Base-by-base conservation (phyloP, 208 protist genomes). In the Trypanosomatidae sp. region DNA sequence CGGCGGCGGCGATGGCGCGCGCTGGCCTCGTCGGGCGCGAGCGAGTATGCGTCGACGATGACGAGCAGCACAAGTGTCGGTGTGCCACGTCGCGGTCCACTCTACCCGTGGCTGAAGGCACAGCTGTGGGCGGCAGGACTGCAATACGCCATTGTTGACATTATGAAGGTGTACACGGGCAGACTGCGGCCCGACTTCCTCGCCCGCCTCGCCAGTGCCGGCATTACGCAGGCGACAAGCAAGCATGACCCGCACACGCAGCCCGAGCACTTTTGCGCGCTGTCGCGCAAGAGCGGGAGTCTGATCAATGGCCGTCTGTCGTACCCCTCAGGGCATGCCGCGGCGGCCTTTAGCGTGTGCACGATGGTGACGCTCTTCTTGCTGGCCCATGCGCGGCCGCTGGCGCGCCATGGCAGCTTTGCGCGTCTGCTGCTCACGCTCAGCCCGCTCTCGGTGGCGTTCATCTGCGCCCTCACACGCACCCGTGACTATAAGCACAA, bases 261-360 rank as follows among this genome's bases (percentile, higher is more conserved):
- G 11, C 41, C 57, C 11, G 18, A 58, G 19, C 86, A 53, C 56
- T 88, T 66, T 53, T 92, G 83, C 30, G 37, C 43, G 0, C 49
- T 88, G 2, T 75, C 67, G 54, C 33, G 65, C 1, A 24, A 16
- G 2, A 33, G 71, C 30, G 52, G 57, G 1, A 19, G 40, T 0
- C 48, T 96, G 41, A 44, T 62, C 27, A 74, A 88, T n/a, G 83
- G 78, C 2, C 77, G 83, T 6, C 59, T 92, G 0, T 92, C 82
- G 5, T 97, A 96, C 42, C 92, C 92, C 7, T 88, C 71, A 0
- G 93, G 93, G 2, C 93, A 97, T 63, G 89, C 78, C 48, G 80
- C 71, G 26, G 67, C 72, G 6, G 80, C 77, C 24, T 96, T 96
- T 56, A 43, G 72, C 11, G 61, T 86, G 19, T 81, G 65, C 46